Percentiles rank a stretch among this genome's conserved stretches.
Evolutionary conservation across 192 early-diverging fungal genomes (phyloP).

Genomic region (Podila clonocystis): DNA sequence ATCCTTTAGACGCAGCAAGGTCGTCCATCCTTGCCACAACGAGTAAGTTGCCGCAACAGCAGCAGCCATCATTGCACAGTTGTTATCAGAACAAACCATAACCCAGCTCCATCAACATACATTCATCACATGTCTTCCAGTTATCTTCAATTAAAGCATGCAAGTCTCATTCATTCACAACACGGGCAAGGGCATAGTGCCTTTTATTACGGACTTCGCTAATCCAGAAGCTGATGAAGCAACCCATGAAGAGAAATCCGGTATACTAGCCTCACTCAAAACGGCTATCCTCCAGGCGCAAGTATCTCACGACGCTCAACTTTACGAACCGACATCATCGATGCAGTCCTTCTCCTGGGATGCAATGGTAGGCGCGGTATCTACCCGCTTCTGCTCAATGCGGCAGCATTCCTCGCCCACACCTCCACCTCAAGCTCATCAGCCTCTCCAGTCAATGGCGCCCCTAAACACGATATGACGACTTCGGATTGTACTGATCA

Average conservation of each 20-base stretch:
- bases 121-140: neutral
- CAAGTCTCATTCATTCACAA: neutral
- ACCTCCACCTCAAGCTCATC: neutral
- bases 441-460: neutral
- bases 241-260: neutral
- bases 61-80: neutral
- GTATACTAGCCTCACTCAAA: neutral
- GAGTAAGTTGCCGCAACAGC: neutral
- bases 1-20: neutral
- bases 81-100: neutral
- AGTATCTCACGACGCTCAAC: neutral
- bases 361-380: neutral
- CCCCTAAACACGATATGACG: neutral
- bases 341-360: neutral
- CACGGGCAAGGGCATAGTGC: neutral
- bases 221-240: neutral
- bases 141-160: no score
- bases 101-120: neutral
- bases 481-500: neutral
- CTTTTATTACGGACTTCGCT: neutral
- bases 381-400: neutral
- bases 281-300: neutral
- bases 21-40: no score
- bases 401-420: neutral
- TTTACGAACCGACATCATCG: neutral